A percentile compares a stretch with the other conserved stretches of the same genome.
phyloP scores from a whole-genome alignment of 805 yeast species.

The Priceomyces medius region DNA sequence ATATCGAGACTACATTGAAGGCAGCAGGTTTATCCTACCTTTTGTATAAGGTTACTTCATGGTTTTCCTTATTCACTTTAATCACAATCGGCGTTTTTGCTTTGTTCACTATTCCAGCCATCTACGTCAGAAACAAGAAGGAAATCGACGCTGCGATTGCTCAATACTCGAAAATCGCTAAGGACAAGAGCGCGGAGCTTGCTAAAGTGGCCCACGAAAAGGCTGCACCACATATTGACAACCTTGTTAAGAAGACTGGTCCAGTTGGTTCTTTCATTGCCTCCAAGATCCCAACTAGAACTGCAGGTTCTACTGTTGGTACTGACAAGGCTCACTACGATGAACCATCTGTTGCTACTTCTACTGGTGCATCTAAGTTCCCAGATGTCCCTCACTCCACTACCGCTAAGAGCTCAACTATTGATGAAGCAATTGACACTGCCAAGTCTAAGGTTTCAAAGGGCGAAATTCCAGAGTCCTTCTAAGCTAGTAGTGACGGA shows the following conservation, averaged over 20 bases:
- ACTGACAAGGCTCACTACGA: conserved; percentile 18
- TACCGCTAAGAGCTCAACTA: conserved; percentile 16
- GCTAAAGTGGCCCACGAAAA: conserved; percentile 37
- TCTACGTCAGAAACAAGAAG: conserved; percentile 71
- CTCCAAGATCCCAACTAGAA: conserved; percentile 61
- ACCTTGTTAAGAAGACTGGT: conserved; percentile 58
- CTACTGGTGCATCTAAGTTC: conserved; percentile 39
- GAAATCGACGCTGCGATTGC: conserved; percentile 70
- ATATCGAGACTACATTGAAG: conserved; percentile 70
- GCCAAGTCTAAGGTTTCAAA: conserved; percentile 16
- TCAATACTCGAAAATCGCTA: conserved; percentile 43
- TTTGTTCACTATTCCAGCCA: conserved; percentile 72
- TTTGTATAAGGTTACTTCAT: conserved; percentile 68
- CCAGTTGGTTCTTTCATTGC: conserved; percentile 64
- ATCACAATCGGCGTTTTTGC: conserved; percentile 54
- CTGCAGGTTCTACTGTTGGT: conserved; percentile 70
- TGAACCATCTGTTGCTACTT: conserved; percentile 23
- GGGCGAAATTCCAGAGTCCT: conserved; percentile 6
- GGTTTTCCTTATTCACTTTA: conserved; percentile 72
- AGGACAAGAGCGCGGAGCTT: conserved; percentile 49
- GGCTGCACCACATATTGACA: conserved; percentile 57
- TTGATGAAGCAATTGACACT: conserved; percentile 25
- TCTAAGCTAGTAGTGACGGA: conserved; percentile 2
- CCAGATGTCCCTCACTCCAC: conserved; percentile 43
- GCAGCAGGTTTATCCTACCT: conserved; percentile 67